Percentiles rank a stretch among this genome's conserved stretches.
Evolutionary conservation across 345 rosid species (phyloP).

Genomic region (Salix arbutifolia): DNA sequence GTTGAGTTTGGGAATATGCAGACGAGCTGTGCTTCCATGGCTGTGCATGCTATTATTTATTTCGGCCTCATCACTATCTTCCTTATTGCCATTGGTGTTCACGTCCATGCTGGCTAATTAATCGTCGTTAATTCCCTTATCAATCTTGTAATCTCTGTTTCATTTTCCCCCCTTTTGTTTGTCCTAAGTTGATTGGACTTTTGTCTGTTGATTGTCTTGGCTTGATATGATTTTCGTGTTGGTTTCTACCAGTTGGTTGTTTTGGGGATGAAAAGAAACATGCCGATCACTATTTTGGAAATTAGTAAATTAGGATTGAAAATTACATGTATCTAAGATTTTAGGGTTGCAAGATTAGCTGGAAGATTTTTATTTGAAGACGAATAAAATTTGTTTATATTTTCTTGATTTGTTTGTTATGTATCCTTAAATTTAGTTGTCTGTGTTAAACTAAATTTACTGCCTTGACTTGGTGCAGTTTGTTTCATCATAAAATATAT

Average conservation of each 20-base stretch:
- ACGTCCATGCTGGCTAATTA: conserved; percentile 38
- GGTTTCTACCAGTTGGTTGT: background rate
- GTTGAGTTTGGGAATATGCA: conserved; percentile 57
- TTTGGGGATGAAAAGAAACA: background rate
- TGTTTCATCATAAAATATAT: too few species aligned
- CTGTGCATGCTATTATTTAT: conserved; percentile 47
- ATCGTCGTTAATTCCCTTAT: background rate
- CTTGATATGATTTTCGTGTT: background rate
- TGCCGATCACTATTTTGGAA: background rate
- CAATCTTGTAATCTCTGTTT: background rate
- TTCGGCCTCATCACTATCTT: conserved; percentile 55
- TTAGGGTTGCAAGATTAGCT: too few species aligned
- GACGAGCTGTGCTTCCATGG: conserved; percentile 49
- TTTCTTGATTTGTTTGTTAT: too few species aligned
- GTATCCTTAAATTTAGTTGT: too few species aligned
- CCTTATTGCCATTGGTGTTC: conserved; percentile 50
- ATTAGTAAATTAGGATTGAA: background rate
- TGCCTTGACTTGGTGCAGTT: too few species aligned
- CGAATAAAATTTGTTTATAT: too few species aligned
- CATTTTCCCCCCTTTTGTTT: background rate
- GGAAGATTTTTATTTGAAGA: too few species aligned
- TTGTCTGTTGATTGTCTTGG: background rate
- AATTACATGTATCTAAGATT: background rate
- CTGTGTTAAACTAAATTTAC: too few species aligned
- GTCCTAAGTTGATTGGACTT: background rate